Evolutionary conservation across 345 rosid genomes (phyloP), one percentile per base, ranked within the genome.

Genomic region (Citrus unshiu): DNA sequence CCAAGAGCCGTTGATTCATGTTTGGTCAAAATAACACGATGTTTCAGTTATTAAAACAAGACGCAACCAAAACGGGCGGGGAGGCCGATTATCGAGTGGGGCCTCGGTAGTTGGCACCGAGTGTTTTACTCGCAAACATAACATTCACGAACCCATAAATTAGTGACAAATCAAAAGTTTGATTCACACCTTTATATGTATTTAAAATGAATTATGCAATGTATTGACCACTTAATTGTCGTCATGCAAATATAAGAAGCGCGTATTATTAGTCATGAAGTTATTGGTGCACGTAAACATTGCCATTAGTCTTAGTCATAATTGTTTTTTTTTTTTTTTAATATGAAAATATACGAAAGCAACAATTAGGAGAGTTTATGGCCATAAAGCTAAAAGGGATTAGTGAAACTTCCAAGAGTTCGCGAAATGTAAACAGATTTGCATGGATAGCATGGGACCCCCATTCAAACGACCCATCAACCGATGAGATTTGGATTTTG

Each of bases 211-310:
- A 63, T 25, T 4, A 61, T 4, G 14, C 6, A 1, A 9, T 25
- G 65, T 5, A 69, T 54, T 4, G 25, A 19, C 56, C 58, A 32
- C 39, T 46, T 43, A 83, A 83, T 59, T 29, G 76, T 66, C 40
- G 61, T 24, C 73, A 72, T 29, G 70, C 12, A 21, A 57, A 62
- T 12, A 12, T 27, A 75, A 30, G 3, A 34, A 61, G 37, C 81
- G 86, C 79, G 83, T 84, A 10, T 14, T 19, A 84, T 46, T 25
- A 21, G 87, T 82, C 84, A 35, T 4, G 0, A 32, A 24, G 2
- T 65, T 67, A 56, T 82, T 85, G 89, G 89, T 46, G 79, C 91
- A 85, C 88, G 87, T 78, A 13, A 63, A 19, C 19, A 30, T 13
- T 25, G 66, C 14, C 46, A 22, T 30, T 21, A 24, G 63, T 79